Base-by-base conservation (phyloP, 2,329 filamentous ascomycete genomes). In the Diaporthe amygdali region DNA sequence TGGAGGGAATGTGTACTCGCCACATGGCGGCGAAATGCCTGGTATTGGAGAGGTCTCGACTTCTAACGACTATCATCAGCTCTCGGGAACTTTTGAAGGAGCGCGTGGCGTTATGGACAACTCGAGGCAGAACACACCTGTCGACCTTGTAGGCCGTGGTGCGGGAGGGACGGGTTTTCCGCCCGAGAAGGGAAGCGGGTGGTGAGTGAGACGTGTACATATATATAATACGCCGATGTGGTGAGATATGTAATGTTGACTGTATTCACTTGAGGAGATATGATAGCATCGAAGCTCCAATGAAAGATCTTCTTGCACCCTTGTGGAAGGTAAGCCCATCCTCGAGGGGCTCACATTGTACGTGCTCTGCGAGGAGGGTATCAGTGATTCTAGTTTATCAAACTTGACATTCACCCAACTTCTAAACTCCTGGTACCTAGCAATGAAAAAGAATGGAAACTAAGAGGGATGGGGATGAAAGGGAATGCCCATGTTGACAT, bases 121-220 rank as follows among this genome's bases (percentile, higher is more conserved):
- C 22, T 71, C 70, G 9, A 52, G 55, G 47, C 70, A 69, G n/a
- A 63, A 22, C 20, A 71, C 70, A 9, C 70, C 70, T 17, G 15
- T 69, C 12, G 39, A 71, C 14, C 66, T 71, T 5, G 66, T 71
- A 22, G 25, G 27, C 9, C 51, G 12, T 30, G 66, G 51, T 5
- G 27, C 9, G 2, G 66, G 52, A 17, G 54, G 39, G n/a, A 47
- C 41, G 12, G 59, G 59, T 1, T 63, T 15, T 22, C 27, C 41
- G 59, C 59, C 59, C 4, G 59, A 63, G 59, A 63, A 63, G 8
- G 27, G 27, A 7, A 5, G 14, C 22, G 20, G 20, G 30, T 63
- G n/a, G 27, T 37, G 14, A 37, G 3, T 10, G n/a, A 1, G 1
- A 14, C 6, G 15, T 34, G 17, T 20, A 56, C n/a, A 27, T 39